Evolutionary conservation across 192 early-diverging fungal genomes (phyloP), one percentile per base, ranked within the genome.

Genomic region (Irineochytrium annulatum): DNA sequence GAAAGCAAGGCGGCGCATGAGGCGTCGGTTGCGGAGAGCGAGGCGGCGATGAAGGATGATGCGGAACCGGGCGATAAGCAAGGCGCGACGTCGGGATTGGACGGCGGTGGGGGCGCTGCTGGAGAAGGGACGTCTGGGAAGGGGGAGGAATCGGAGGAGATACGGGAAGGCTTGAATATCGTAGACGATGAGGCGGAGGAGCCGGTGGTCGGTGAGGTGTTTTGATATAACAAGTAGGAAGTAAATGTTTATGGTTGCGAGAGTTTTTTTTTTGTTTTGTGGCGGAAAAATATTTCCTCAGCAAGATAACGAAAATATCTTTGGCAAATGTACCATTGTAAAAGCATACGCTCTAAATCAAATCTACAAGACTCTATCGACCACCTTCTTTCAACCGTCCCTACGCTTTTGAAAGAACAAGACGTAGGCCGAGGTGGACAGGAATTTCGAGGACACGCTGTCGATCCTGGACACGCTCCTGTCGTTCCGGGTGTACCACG

Each of bases 401-500:
- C 59, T 17, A 34, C 69, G 54, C 33, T 65, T 63, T 46, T 67
- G 52, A 52, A 62, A 75, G 60, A 75, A 75, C 48, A 75, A 43
- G 2, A 75, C 64, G 34, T 75, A 75, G 6, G 63, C 56, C n/a
- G 52, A 43, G 22, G 69, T 30, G 22, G 57, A 45, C 51, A 63
- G 29, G 34, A 26, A 34, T 32, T 32, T 45, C 33, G 19, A 30
- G 39, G 56, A 19, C 27, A 63, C 49, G 31, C 63, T 56, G 30
- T 37, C 26, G 26, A 65, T 37, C 24, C 45, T 8, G 16, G 34
- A 41, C 4, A 54, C 65, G 28, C 35, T 52, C 14, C 34, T 30
- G 65, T 73, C 70, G 34, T 71, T 63, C 29, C 49, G 62, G 33
- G 68, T 30, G 48, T 72, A 74, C 77, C 74, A 76, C 17, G 19